Evolutionary conservation across 1,284 basidiomycete species (phyloP).

Genomic region (Cutaneotrichosporon daszewskae): DNA sequence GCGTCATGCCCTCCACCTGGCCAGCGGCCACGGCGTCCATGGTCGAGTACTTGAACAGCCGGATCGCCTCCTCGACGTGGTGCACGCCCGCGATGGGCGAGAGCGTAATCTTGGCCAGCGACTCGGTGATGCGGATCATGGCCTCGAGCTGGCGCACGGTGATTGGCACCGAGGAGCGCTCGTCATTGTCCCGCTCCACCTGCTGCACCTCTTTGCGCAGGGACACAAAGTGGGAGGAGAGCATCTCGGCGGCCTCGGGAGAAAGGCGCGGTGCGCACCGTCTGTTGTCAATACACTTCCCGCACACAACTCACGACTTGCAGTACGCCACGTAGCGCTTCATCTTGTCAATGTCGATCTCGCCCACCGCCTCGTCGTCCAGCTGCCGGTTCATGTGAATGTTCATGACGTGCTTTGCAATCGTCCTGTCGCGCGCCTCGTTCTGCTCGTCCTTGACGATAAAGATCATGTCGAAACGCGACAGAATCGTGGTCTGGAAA

Average conservation of each 20-base stretch:
- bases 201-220: constrained; percentile 92
- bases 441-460: constrained; percentile 99
- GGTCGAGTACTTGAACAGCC: constrained; percentile 96
- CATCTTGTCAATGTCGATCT: constrained; percentile 97
- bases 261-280: constrained; percentile 95
- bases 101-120: constrained; percentile 89
- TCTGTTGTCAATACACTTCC: neutral
- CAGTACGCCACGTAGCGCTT: constrained; percentile 94
- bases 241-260: constrained; percentile 88
- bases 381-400: constrained; percentile 92
- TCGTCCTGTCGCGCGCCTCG: constrained; percentile 87
- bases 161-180: constrained; percentile 95
- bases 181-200: constrained; percentile 94
- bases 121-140: constrained; percentile 96
- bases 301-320: constrained; percentile 58
- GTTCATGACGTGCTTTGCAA: constrained; percentile 97
- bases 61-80: constrained; percentile 97
- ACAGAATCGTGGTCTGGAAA: constrained; percentile 89
- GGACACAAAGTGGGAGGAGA: constrained; percentile 93
- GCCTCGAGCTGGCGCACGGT: constrained; percentile 98
- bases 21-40: constrained; percentile 96
- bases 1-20: constrained; percentile 82
- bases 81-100: constrained; percentile 79
- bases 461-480: constrained; percentile 99
- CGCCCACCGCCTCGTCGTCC: constrained; percentile 67